These are phyloP conservation scores for Cutaneotrichosporon sp. DNA, from an alignment of 1,284 basidiomycete species.

Conservation along the genomic window DNA sequence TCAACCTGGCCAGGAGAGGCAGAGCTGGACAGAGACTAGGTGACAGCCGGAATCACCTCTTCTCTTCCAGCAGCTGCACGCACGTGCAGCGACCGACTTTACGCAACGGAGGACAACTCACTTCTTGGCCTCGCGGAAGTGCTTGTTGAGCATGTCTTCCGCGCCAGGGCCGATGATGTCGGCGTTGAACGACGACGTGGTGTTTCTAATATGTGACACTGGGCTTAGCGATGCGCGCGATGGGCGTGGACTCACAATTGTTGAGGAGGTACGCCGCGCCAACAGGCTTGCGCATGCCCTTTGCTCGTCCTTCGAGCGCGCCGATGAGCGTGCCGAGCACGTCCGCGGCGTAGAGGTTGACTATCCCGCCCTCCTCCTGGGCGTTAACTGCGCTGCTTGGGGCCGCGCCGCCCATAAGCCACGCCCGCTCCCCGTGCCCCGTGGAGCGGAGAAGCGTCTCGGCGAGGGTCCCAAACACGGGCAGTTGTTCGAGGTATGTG, in stretches of 20 bases:
- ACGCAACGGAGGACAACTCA: no score
- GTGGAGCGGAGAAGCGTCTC: constrained; percentile 40
- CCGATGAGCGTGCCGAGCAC: constrained; percentile 48
- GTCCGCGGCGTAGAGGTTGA: constrained; percentile 52
- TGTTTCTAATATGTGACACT: constrained; percentile 54
- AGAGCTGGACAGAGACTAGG: no score
- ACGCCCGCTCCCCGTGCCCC: constrained; percentile 50
- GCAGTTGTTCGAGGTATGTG: constrained; percentile 48
- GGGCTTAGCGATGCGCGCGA: constrained; percentile 9
- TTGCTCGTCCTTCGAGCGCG: constrained; percentile 39
- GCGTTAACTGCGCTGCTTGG: neutral
- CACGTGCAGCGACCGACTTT: no score
- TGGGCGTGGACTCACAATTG: constrained; percentile 43
- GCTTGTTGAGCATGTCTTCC: constrained; percentile 51
- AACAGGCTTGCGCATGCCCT: constrained; percentile 40
- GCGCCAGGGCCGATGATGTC: constrained; percentile 52
- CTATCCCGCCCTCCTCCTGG: constrained; percentile 45
- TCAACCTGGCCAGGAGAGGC: no score
- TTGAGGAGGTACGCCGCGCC: constrained; percentile 50
- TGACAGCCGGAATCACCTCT: no score
- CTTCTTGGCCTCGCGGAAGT: constrained; percentile 50
- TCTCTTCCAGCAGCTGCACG: no score
- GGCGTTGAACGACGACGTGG: constrained; percentile 40
- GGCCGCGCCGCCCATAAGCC: constrained; percentile 50
- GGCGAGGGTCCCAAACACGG: constrained; percentile 40